These are phyloP conservation scores for Pascua sp. DNA, from an alignment of 1,284 basidiomycete genomes.

Conservation along the genomic window DNA sequence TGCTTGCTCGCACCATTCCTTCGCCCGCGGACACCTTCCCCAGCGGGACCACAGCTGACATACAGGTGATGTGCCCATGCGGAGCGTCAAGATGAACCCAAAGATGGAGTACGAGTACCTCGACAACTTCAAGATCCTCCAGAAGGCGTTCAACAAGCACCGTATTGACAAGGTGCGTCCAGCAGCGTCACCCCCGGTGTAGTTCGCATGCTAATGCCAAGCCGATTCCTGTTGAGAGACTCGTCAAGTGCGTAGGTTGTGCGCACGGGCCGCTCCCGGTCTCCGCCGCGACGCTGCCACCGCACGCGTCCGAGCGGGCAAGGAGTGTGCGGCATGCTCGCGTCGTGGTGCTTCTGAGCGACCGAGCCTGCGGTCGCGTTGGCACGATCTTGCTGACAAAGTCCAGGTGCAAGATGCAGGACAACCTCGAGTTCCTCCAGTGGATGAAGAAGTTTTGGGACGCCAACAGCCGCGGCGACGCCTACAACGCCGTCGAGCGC, in stretches of 20 bases:
- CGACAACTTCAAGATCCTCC: slow-evolving; percentile 91
- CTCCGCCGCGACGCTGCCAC: no score
- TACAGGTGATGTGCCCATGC: slow-evolving; percentile 78
- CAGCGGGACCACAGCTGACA: not conserved
- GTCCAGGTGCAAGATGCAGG: slow-evolving; percentile 92
- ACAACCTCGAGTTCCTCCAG: slow-evolving; percentile 97
- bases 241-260: slow-evolving; percentile 61
- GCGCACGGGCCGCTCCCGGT: not conserved
- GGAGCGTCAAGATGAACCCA: slow-evolving; percentile 84
- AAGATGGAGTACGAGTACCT: slow-evolving; percentile 95
- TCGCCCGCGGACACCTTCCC: not conserved
- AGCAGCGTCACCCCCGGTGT: not conserved
- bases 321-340: no score
- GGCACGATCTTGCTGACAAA: not conserved
- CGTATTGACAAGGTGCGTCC: slow-evolving; percentile 83
- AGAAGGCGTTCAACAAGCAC: slow-evolving; percentile 79
- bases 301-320: no score
- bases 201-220: slow-evolving; percentile 38
- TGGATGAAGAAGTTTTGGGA: slow-evolving; percentile 99
- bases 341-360: no score
- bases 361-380: no score
- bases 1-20: no score
- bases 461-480: slow-evolving; percentile 77
- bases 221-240: slow-evolving; percentile 89
- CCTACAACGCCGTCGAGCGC: slow-evolving; percentile 76